Conservation (phyloP, 768 basidiomycete species). For the Phanerochaete sordida region DNA sequence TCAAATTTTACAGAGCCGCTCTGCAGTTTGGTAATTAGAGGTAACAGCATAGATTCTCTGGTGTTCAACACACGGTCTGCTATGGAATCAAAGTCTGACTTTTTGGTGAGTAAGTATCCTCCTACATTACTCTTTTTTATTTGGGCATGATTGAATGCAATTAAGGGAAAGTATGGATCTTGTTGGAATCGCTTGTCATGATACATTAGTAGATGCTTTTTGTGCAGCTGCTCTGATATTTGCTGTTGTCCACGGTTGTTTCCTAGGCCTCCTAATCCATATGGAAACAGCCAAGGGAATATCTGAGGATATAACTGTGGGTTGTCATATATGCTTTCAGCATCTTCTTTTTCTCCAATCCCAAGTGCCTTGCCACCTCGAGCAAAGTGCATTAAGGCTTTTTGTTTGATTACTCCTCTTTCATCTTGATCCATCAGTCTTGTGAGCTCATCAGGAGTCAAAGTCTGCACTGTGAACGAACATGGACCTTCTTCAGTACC, state of each 20-base stretch:
- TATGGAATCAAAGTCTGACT: slow-evolving; percentile 14
- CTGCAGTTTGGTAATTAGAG: slow-evolving; percentile 24
- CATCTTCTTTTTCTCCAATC: slow-evolving; percentile 24
- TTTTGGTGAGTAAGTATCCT: slow-evolving; percentile 20
- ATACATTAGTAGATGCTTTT: slow-evolving; percentile 32
- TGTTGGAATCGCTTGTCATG: slow-evolving; percentile 38
- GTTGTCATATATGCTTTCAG: slow-evolving; percentile 33
- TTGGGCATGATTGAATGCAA: slow-evolving; percentile 38
- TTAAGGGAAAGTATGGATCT: slow-evolving; percentile 33
- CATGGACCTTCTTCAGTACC: slow-evolving; percentile 16
- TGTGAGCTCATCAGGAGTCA: slow-evolving; percentile 23
- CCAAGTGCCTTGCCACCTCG: slow-evolving; percentile 19
- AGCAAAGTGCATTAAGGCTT: neutral
- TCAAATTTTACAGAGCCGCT: slow-evolving; percentile 32
- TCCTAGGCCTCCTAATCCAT: slow-evolving; percentile 35
- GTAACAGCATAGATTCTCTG: slow-evolving; percentile 22
- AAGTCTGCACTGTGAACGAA: slow-evolving; percentile 12
- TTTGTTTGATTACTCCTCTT: neutral
- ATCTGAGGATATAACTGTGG: slow-evolving; percentile 32
- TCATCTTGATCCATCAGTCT: slow-evolving; percentile 24
- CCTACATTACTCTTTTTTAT: slow-evolving; percentile 26
- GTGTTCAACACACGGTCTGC: slow-evolving; percentile 23
- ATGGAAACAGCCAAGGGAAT: slow-evolving; percentile 42
- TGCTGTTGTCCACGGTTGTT: slow-evolving; percentile 20
- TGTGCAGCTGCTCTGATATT: slow-evolving; percentile 16